A percentile compares a stretch with the other conserved stretches of the same genome.
Conservation (phyloP, 345 rosid species). For the Euphorbia lathyris region DNA sequence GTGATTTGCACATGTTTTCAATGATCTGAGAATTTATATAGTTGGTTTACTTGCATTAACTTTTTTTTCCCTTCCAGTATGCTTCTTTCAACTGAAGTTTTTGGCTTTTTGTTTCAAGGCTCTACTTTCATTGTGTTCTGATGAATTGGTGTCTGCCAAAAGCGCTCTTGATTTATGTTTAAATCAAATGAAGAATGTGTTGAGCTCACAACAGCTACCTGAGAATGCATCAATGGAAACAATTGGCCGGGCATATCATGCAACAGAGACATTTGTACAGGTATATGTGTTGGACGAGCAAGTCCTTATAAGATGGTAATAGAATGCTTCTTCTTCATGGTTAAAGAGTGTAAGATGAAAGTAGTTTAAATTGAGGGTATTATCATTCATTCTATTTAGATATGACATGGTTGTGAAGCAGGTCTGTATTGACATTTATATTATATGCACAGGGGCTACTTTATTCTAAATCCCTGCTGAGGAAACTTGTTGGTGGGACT, state of each 20-base stretch:
- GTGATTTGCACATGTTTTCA: conserved; percentile 3
- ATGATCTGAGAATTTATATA: conserved; percentile 2
- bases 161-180: conserved; percentile 75
- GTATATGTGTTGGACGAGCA: conserved; percentile 31
- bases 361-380: not conserved
- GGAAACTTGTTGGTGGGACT: conserved; percentile 64
- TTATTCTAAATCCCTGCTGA: conserved; percentile 75
- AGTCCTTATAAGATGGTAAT: not conserved
- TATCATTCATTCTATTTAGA: not conserved
- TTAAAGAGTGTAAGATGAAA: conserved; percentile 11
- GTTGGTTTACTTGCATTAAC: not conserved
- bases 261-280: conserved; percentile 89
- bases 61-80: conserved; percentile 1
- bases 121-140: conserved; percentile 82
- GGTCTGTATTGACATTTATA: not conserved
- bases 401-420: not conserved
- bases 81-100: conserved; percentile 17
- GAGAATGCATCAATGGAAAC: conserved; percentile 88
- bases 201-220: conserved; percentile 77
- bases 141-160: conserved; percentile 85
- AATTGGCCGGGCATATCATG: conserved; percentile 87
- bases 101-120: conserved; percentile 51
- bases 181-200: conserved; percentile 76
- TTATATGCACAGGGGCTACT: conserved; percentile 64
- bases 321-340: conserved; percentile 7